phyloP scores from a whole-genome alignment of 345 rosid genomes.

The Abelmoschus esculentus region DNA sequence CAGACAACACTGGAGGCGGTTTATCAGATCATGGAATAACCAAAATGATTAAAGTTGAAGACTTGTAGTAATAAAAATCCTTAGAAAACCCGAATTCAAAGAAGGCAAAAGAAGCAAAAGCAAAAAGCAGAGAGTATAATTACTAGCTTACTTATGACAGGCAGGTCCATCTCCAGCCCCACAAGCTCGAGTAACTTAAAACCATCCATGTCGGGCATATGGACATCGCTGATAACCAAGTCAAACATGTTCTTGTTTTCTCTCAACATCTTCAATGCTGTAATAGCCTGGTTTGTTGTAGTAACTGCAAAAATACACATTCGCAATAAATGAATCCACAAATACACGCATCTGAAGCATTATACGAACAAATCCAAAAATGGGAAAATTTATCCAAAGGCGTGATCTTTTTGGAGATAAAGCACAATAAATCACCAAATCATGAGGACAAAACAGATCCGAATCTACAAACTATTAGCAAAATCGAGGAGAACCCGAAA shows the following conservation, averaged over 20 bases:
- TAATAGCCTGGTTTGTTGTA: constrained; percentile 45
- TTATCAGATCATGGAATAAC: background rate
- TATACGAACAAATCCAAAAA: background rate
- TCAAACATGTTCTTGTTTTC: constrained; percentile 68
- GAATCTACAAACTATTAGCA: constrained; percentile 5
- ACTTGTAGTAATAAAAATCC: background rate
- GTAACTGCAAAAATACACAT: constrained; percentile 49
- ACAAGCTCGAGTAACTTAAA: constrained; percentile 78
- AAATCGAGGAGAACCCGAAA: constrained; percentile 4
- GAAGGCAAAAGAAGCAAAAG: background rate
- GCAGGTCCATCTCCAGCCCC: constrained; percentile 83
- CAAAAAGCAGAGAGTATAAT: background rate
- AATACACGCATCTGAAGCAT: background rate
- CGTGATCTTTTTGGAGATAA: background rate
- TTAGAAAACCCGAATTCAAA: background rate
- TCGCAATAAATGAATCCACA: constrained; percentile 8
- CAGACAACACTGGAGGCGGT: constrained; percentile 69
- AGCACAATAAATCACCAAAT: background rate
- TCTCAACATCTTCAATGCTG: constrained; percentile 55
- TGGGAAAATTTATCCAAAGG: background rate
- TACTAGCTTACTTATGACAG: constrained; percentile 58
- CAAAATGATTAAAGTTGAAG: background rate
- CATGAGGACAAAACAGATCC: background rate
- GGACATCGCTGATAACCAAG: constrained; percentile 69
- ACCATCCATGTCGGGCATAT: constrained; percentile 87